Conservation (phyloP, 1,139 yeast species). For the Saccharomyces hybrid region DNA sequence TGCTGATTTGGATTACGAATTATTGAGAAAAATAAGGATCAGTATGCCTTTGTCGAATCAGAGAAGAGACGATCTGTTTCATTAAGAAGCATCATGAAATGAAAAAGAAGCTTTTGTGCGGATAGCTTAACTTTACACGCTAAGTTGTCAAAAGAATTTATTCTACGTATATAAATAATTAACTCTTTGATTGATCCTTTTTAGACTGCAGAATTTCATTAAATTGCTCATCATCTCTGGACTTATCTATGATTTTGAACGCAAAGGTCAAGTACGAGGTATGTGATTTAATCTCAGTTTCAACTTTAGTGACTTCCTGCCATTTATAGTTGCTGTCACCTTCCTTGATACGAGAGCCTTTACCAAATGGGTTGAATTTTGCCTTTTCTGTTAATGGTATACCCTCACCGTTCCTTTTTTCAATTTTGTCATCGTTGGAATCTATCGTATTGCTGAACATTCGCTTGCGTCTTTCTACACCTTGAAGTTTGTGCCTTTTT, state of each 20-base stretch:
- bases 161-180: not conserved
- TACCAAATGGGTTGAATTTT: constrained; percentile 89
- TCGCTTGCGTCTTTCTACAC: constrained; percentile 54
- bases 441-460: constrained; percentile 29
- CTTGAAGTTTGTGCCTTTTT: constrained; percentile 63
- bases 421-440: constrained; percentile 11
- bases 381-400: constrained; percentile 33
- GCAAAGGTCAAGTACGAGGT: constrained; percentile 96
- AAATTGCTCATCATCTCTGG: constrained; percentile 15
- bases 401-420: constrained; percentile 10
- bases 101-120: not conserved
- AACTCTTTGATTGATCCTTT: constrained; percentile 6
- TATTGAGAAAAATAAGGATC: constrained; percentile 43
- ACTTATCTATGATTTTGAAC: constrained; percentile 30
- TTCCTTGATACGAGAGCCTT: constrained; percentile 62
- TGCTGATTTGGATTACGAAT: constrained; percentile 61
- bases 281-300: constrained; percentile 82
- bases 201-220: not conserved
- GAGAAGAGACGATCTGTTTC: constrained; percentile 52
- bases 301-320: constrained; percentile 76
- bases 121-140: not conserved
- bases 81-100: not conserved
- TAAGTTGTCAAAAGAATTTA: not conserved
- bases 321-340: constrained; percentile 78
- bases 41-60: constrained; percentile 75